Conservation (phyloP, 768 basidiomycete genomes). For the Tephrocybe sp. region DNA sequence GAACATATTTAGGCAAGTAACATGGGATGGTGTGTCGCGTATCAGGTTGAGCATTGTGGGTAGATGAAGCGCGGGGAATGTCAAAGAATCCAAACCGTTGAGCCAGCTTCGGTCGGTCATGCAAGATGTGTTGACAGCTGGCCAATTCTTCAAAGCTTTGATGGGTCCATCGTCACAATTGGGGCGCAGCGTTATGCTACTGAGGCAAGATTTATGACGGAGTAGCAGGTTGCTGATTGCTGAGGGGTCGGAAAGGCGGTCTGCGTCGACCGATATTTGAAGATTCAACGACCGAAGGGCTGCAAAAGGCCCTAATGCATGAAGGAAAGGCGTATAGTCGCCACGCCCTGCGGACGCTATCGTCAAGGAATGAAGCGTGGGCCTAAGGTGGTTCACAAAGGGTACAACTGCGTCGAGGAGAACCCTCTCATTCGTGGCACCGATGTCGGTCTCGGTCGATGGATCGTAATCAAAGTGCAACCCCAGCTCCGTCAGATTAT, state of each 20-base stretch:
- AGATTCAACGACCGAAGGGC: constrained; percentile 22
- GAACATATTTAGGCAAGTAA: constrained; percentile 23
- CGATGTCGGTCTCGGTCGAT: not conserved
- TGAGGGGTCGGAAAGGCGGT: constrained; percentile 23
- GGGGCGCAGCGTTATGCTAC: constrained; percentile 21
- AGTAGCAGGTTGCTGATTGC: constrained; percentile 21
- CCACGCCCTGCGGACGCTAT: constrained; percentile 30
- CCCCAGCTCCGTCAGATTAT: constrained; percentile 30
- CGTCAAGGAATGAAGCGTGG: constrained; percentile 26
- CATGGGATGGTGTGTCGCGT: constrained; percentile 21
- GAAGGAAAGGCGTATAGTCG: constrained; percentile 33
- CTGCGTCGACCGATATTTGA: constrained; percentile 20
- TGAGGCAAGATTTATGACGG: constrained; percentile 18
- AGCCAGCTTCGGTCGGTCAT: constrained; percentile 8
- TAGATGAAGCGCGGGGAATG: constrained; percentile 20
- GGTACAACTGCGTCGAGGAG: constrained; percentile 26
- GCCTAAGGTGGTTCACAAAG: constrained; percentile 27
- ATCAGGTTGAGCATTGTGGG: constrained; percentile 21
- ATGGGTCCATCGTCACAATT: not conserved
- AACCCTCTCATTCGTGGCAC: constrained; percentile 8
- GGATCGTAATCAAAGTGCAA: constrained; percentile 32
- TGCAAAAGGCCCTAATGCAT: constrained; percentile 24
- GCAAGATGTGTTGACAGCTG: constrained; percentile 3
- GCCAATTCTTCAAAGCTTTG: constrained; percentile 6
- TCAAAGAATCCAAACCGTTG: constrained; percentile 19